Evolutionary conservation across 2,329 filamentous ascomycete species (phyloP), one percentile per base, ranked within the genome.

Genomic region (Neofusicoccum cordaticola): DNA sequence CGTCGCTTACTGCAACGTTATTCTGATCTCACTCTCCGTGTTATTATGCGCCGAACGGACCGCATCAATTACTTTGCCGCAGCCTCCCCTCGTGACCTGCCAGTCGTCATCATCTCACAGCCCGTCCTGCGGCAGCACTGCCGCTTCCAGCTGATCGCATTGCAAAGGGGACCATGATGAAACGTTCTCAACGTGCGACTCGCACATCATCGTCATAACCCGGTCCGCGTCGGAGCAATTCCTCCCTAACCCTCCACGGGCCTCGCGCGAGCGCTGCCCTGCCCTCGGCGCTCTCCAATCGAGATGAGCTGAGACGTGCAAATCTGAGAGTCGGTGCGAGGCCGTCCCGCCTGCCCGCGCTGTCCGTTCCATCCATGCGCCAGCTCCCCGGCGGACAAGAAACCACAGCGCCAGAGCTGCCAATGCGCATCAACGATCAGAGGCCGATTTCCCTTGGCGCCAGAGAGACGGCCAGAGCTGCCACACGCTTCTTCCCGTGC

Each of bases 361-460:
- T 9, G 17, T 41, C 52, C 52, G 52, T 42, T 41, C 35, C 19
- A 56, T 41, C 52, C 52, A 56, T 56, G 52, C 52, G 27, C 27
- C 27, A 31, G 27, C 27, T 31, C 27, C 27, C 27, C 27, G 27
- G 27, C 48, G 48, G 15, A 27, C 48, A 13, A 22, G 19, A 22
- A 51, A 35, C 19, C 27, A 22, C 27, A 51, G 45, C 19, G 12
- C 45, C 22, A 31, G 22, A 41, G 19, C 12, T 17, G 39, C 39
- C 52, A n/a, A 57, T 57, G 52, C 52, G 52, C 52, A 57, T 57
- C 52, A 57, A 34, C 19, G 48, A 51, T 51, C 48, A 51, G 48
- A 31, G 27, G 52, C 52, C 52, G 37, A 56, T 41, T 56, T 42
- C 22, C 17, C 19, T 56, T 41, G 37, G 22, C 53, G 41, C 22